Conservation (phyloP, 1,284 basidiomycete genomes). For the Ceratobasidium sp. region DNA sequence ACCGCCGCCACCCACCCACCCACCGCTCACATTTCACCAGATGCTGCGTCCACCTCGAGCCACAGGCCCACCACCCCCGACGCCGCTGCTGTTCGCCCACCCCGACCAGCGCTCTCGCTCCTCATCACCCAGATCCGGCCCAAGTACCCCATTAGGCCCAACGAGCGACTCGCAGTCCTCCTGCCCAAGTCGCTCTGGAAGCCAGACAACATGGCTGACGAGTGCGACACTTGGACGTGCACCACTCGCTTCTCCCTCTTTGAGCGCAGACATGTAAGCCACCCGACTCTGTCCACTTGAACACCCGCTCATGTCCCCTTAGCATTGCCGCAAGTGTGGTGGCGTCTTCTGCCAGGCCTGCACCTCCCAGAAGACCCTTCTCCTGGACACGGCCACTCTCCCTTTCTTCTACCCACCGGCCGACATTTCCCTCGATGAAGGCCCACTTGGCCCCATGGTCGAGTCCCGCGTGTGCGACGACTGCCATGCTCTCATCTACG, state of each 20-base stretch:
- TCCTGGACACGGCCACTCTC: constrained; percentile 72
- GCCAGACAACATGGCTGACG: constrained; percentile 65
- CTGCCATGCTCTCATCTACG: constrained; percentile 74
- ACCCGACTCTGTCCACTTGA: constrained; percentile 41
- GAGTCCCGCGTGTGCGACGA: constrained; percentile 70
- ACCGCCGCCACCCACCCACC: neutral
- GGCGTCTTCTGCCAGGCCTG: constrained; percentile 73
- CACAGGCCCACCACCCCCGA: constrained; percentile 19
- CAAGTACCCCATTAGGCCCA: constrained; percentile 46
- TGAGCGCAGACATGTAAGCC: constrained; percentile 71
- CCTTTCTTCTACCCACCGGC: constrained; percentile 71
- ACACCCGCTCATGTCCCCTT: constrained; percentile 34
- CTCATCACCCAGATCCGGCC: constrained; percentile 33
- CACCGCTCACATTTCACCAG: neutral
- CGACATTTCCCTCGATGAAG: constrained; percentile 61
- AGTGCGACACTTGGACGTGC: constrained; percentile 76
- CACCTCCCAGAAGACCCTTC: constrained; percentile 60
- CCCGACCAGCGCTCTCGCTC: constrained; percentile 17
- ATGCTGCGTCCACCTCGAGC: constrained; percentile 6
- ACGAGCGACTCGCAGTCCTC: constrained; percentile 79
- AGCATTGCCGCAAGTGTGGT: constrained; percentile 83
- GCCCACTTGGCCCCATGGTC: constrained; percentile 60
- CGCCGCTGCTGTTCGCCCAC: neutral
- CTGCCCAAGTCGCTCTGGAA: constrained; percentile 75
- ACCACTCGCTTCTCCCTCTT: constrained; percentile 66